Evolutionary conservation across 192 early-diverging fungal genomes (phyloP).

Genomic region (Dispira parvispora): DNA sequence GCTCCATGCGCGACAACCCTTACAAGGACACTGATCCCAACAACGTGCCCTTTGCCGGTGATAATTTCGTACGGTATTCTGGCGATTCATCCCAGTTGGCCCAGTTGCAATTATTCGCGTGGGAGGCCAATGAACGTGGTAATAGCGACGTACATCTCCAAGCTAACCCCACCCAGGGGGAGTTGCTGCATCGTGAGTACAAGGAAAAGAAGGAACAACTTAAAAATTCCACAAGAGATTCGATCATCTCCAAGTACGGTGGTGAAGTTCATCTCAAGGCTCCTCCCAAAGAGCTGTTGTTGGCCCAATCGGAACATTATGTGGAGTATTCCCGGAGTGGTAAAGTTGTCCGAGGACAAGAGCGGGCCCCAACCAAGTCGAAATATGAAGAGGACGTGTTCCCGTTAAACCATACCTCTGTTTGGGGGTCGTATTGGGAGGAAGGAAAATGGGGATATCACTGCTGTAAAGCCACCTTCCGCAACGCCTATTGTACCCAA

Average conservation of each 20-base stretch:
- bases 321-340: constrained; percentile 94
- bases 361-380: constrained; percentile 54
- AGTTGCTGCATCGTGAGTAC: constrained; percentile 77
- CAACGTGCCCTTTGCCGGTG: constrained; percentile 51
- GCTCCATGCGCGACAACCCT: constrained; percentile 98
- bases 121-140: constrained; percentile 76
- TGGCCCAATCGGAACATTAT: constrained; percentile 83
- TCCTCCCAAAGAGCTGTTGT: constrained; percentile 77
- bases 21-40: constrained; percentile 44
- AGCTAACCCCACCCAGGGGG: constrained; percentile 91
- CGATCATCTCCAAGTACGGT: constrained; percentile 79
- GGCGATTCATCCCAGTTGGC: constrained; percentile 70
- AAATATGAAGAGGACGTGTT: constrained; percentile 87
- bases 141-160: constrained; percentile 67
- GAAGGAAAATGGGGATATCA: constrained; percentile 92
- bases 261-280: constrained; percentile 86
- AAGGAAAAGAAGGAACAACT: constrained; percentile 65
- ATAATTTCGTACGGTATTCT: constrained; percentile 86
- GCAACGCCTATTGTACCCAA: constrained; percentile 75
- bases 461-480: constrained; percentile 69
- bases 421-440: constrained; percentile 95
- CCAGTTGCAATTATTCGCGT: constrained; percentile 80
- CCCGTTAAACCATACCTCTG: constrained; percentile 63
- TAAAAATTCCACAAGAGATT: constrained; percentile 49
- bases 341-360: constrained; percentile 68